Base-by-base conservation (phyloP, 2,329 filamentous ascomycete genomes). In the Trichocomaceae sp. region DNA sequence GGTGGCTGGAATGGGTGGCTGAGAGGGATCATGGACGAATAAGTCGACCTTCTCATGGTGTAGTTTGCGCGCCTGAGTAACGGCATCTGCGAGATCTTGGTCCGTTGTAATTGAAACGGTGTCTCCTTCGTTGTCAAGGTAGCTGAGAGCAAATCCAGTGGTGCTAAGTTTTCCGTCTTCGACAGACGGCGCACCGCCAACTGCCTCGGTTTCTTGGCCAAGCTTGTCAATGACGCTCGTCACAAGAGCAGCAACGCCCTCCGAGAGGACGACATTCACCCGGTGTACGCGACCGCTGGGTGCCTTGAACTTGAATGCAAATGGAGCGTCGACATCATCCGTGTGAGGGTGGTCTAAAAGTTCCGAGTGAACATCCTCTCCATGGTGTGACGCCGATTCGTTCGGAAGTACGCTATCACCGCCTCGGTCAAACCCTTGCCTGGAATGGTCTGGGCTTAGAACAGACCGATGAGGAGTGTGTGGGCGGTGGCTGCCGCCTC, bases 301-400 rank as follows among this genome's bases (percentile, higher is more conserved):
- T 1, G 93, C 90, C 78, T 97, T 97, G 82, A 99, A 99, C 73
- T 99, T 99, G 84, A 99, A 99, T 2, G 92, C 84, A 74, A 97
- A 99, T 0, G 92, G 89, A 10, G 83, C 72, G 61, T 95, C 88
- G 19, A 26, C 45, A 29, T 52, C 54, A 64, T 88, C 82, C 5
- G 64, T 78, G 6, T 71, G 64, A 3, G 77, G 74, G 17, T 85
- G 79, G 47, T 86, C 79, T 15, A 77, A 77, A 22, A 84, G 72
- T 53, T 83, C 85, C 19, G 84, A 77, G 12, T 88, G 90, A 2
- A 87, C 90, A 47, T 92, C 88, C 37, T 83, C 79, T 52, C 92
- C 93, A 57, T 88, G 83, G 65, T 97, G 93, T 5, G 93, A 99
- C 47, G 93, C 93, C 45, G 93, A 97, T 64, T 99, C 93, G 53